A percentile compares a stretch with the other conserved stretches of the same genome.
These are phyloP conservation scores for Spergularia bocconei DNA, from an alignment of 148 eudicot genomes.

Conservation along the genomic window DNA sequence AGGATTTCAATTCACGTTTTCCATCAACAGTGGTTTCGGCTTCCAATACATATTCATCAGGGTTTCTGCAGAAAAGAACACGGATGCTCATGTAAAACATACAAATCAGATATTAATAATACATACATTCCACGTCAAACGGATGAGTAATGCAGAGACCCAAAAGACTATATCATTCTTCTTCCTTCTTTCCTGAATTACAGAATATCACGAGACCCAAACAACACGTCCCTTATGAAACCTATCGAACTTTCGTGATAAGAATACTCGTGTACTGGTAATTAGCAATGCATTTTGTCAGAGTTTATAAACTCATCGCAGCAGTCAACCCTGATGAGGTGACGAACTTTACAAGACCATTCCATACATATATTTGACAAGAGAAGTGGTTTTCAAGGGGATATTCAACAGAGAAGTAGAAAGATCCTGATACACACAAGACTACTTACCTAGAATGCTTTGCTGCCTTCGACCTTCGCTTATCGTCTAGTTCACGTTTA, in stretches of 20 bases:
- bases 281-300: too few species aligned
- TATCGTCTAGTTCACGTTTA: constrained; percentile 41
- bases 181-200: too few species aligned
- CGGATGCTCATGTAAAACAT: neutral
- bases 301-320: too few species aligned
- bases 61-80: constrained; percentile 38
- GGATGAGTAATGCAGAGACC: neutral
- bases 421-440: neutral
- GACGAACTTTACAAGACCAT: too few species aligned
- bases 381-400: neutral
- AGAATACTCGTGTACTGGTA: too few species aligned
- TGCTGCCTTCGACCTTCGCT: constrained; percentile 47
- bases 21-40: constrained; percentile 57
- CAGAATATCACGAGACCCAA: too few species aligned
- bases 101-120: neutral
- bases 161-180: too few species aligned
- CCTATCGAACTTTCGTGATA: too few species aligned
- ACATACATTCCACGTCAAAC: neutral
- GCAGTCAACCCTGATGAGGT: too few species aligned
- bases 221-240: too few species aligned
- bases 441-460: constrained; percentile 50
- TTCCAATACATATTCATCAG: constrained; percentile 25
- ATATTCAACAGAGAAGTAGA: neutral
- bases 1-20: constrained; percentile 59
- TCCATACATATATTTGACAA: neutral